Evolutionary conservation across 192 early-diverging fungal genomes (phyloP).

Genomic region (Phlyctochytrium bullatum): DNA sequence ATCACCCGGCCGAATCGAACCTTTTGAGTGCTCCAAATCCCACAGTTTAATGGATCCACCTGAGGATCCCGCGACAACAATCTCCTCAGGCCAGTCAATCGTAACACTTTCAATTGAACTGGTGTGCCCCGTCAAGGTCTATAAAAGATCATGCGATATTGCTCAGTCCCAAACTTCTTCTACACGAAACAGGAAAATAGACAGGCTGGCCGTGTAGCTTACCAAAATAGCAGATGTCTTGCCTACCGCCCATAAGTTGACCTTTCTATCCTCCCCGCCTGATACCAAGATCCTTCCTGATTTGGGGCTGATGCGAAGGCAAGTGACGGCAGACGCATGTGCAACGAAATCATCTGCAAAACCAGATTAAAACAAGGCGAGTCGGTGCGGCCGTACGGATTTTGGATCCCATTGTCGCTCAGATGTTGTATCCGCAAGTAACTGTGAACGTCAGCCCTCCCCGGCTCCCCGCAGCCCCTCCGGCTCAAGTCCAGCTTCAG

Average conservation of each 20-base stretch:
- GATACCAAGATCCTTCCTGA: conserved; percentile 54
- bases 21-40: conserved; percentile 61
- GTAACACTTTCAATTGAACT: conserved; percentile 49
- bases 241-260: conserved; percentile 61
- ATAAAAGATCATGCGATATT: not conserved
- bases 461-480: no score
- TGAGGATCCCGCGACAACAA: conserved; percentile 53
- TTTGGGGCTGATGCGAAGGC: conserved; percentile 54
- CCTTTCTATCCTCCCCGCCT: conserved; percentile 54
- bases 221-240: conserved; percentile 47
- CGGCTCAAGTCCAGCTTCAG: no score
- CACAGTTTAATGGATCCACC: conserved; percentile 58
- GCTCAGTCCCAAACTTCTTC: no score
- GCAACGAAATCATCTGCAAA: conserved; percentile 47
- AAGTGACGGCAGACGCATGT: conserved; percentile 43
- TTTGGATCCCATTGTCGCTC: not conserved
- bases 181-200: not conserved
- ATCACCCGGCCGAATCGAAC: conserved; percentile 18
- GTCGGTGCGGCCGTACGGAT: no score
- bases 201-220: no score
- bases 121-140: conserved; percentile 48
- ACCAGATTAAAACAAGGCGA: no score
- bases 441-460: not conserved
- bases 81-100: conserved; percentile 59
- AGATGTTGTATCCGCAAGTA: not conserved